These are phyloP conservation scores for Globisporangium nunn DNA, from an alignment of 352 stramenopile genomes.

Conservation along the genomic window DNA sequence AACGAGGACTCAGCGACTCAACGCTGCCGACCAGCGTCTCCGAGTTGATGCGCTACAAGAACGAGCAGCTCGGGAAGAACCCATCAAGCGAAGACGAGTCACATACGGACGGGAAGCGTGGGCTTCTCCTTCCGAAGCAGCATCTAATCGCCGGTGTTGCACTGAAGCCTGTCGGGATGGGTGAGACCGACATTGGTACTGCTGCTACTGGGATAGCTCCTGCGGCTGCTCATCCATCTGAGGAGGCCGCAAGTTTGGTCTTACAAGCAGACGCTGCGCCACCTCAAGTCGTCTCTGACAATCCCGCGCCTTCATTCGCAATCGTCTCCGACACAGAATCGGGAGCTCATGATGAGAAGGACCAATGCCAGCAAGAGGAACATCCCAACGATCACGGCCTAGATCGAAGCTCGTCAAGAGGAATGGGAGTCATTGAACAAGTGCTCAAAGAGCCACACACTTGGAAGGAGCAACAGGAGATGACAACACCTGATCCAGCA, in stretches of 20 bases:
- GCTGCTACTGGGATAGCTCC: background rate
- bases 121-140: background rate
- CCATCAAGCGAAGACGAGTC: background rate
- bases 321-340: background rate
- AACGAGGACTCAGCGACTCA: conserved; percentile 1
- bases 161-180: conserved; percentile 1
- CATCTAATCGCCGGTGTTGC: conserved; percentile 3
- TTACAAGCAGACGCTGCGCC: background rate
- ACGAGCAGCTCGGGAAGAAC: conserved; percentile 6
- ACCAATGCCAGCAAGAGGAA: no score
- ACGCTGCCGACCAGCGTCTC: background rate
- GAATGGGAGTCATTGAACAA: no score
- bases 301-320: no score
- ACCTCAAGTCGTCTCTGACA: background rate
- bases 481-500: background rate
- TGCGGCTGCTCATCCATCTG: background rate
- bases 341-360: background rate
- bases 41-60: conserved; percentile 6
- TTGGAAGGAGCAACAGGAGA: background rate
- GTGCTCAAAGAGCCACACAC: background rate
- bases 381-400: background rate
- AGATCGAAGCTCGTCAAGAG: no score
- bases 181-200: background rate
- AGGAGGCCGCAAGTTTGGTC: background rate
- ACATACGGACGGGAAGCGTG: background rate